Evolutionary conservation across 345 rosid species (phyloP).

Genomic region (Eucalyptus viminalis): DNA sequence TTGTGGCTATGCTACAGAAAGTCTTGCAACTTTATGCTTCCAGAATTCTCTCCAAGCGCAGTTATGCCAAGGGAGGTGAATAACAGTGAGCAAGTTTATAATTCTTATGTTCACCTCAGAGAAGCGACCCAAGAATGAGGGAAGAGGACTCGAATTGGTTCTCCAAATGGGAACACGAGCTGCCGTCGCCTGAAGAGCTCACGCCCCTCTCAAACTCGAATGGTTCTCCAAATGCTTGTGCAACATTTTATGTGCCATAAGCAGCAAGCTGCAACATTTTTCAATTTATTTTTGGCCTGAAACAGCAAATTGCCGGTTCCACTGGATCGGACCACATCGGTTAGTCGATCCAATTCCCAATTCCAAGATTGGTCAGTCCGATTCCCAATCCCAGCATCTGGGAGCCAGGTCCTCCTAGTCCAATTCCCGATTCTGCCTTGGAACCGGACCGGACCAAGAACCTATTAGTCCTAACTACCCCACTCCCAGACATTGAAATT

Average conservation of each 20-base stretch:
- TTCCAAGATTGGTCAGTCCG: no score
- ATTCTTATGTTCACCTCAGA: neutral
- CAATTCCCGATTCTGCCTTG: accelerated
- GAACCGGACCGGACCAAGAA: accelerated
- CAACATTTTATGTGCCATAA: no score
- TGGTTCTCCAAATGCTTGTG: no score
- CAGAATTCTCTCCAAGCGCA: constrained; percentile 60
- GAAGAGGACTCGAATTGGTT: constrained; percentile 42
- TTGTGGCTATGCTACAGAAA: constrained; percentile 81
- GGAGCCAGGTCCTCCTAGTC: no score
- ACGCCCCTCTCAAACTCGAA: constrained; percentile 66
- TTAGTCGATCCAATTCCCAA: no score
- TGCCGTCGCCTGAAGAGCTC: constrained; percentile 81
- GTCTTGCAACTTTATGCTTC: constrained; percentile 86
- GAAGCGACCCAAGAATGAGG: constrained; percentile 24
- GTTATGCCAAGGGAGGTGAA: constrained; percentile 85
- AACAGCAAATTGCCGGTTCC: no score
- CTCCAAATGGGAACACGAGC: constrained; percentile 49
- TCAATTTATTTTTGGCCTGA: no score
- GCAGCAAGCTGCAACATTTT: no score
- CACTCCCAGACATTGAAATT: neutral
- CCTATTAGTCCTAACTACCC: neutral
- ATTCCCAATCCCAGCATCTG: accelerated
- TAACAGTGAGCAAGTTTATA: neutral
- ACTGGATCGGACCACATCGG: accelerated